Evolutionary conservation across 495 filamentous ascomycete species (phyloP).

Genomic region (Trichoderma gamsii): DNA sequence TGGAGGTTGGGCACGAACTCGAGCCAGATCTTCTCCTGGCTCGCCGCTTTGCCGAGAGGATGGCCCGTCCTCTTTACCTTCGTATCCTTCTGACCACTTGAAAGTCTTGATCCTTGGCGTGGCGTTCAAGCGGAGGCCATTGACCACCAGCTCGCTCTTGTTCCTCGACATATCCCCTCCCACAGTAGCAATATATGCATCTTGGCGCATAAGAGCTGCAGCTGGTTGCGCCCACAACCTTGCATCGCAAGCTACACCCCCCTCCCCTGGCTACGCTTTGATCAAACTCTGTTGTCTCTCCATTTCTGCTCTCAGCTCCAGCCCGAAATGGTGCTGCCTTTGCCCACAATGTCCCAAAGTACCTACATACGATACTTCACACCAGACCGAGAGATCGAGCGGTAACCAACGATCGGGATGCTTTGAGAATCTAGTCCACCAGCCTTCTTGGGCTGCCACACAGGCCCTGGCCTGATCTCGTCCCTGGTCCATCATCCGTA

Average conservation of each 20-base stretch:
- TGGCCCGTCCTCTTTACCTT: neutral
- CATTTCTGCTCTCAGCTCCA: neutral
- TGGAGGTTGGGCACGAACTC: neutral
- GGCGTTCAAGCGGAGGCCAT: constrained; percentile 4
- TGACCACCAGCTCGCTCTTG: neutral
- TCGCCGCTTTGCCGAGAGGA: neutral
- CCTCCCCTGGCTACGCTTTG: neutral
- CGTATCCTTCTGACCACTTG: neutral
- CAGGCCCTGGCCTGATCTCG: neutral
- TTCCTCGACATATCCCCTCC: constrained; percentile 1
- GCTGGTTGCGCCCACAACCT: neutral
- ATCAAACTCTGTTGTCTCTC: neutral
- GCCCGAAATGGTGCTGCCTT: neutral
- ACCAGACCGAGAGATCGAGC: constrained; percentile 9
- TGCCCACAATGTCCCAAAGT: neutral
- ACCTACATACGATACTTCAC: no score
- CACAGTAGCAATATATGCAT: neutral
- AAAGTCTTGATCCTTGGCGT: neutral
- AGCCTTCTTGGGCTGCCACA: neutral
- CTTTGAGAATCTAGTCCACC: constrained; percentile 6
- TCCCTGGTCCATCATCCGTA: neutral
- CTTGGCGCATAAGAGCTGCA: constrained; percentile 11
- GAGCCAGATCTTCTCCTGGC: neutral
- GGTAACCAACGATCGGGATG: neutral
- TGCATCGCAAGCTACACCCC: neutral